Base-by-base conservation (phyloP, 495 filamentous ascomycete genomes). In the Entonaema liquescens region DNA sequence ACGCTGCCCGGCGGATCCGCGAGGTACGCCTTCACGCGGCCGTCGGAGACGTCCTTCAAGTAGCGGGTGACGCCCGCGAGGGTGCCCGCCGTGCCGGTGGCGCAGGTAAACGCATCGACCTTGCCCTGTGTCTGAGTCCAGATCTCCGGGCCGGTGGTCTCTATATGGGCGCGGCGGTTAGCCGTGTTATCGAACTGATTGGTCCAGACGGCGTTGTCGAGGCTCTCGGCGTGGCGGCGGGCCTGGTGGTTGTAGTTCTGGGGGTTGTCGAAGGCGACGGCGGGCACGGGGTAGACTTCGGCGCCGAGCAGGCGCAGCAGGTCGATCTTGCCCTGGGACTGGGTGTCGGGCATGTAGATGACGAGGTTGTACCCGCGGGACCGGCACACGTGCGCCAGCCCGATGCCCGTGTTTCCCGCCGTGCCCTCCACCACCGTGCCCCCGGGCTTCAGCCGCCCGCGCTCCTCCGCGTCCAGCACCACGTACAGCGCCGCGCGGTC, bases 311-410 rank as follows among this genome's bases (percentile, higher is more conserved):
- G 79, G 7, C 95, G 87, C 44, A 99, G 83, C 64, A 99, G 85
- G 79, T 99, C 96, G 76, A 99, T 91, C 84, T 99, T 99, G 73
- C 95, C 95, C 79, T 97, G 95, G 44, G 93, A 97, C 81, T 99
- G 95, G 42, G 95, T 98, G 84, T 99, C 90, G 73, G 95, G 95
- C 95, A 99, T 99, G 86, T 98, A 99, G 76, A 99, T 99, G 59
- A 98, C 94, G 21, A 97, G 88, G 76, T 91, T 88, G 86, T 99
- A 98, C 26, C 95, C 96, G 76, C 92, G 92, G 26, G 91, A 92
- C 47, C 95, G 89, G 79, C 95, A 99, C 25, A 99, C 95, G 80
- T 99, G 95, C 47, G 95, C 95, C 15, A 99, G 89, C 5, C 95
- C 95, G 81, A 99, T 99, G 47, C 95, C 95, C 11, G 95, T 99